Percentiles rank a stretch among this genome's conserved stretches.
Evolutionary conservation across 495 filamentous ascomycete species (phyloP).

Genomic region (Collariella sp.): DNA sequence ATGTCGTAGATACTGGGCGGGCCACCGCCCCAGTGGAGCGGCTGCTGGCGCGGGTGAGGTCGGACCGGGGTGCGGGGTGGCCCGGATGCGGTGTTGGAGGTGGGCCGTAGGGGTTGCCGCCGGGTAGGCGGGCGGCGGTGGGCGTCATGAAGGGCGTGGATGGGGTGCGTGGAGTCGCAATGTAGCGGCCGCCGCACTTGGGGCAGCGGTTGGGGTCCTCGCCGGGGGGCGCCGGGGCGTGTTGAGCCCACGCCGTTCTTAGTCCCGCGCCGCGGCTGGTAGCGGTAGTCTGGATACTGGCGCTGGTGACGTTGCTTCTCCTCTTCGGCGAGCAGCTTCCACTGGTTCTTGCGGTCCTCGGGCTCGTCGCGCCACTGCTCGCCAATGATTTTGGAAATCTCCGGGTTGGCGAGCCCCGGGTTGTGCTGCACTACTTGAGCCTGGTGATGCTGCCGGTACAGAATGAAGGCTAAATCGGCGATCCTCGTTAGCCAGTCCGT

Average conservation of each 20-base stretch:
- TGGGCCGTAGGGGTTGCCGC: constrained; percentile 14
- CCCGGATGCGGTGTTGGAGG: constrained; percentile 18
- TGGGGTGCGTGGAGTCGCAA: constrained; percentile 48
- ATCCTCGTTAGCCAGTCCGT: constrained; percentile 12
- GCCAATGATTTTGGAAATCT: constrained; percentile 97
- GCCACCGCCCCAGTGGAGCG: constrained; percentile 6
- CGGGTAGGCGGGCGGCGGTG: constrained; percentile 21
- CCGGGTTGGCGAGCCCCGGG: constrained; percentile 87
- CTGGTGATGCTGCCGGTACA: constrained; percentile 94
- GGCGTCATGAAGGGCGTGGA: constrained; percentile 40
- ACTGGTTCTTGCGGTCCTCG: constrained; percentile 69
- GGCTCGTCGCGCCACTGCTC: constrained; percentile 77
- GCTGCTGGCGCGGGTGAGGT: constrained; percentile 1
- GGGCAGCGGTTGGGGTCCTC: constrained; percentile 47
- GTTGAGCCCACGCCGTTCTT: constrained; percentile 29
- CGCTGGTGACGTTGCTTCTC: constrained; percentile 85
- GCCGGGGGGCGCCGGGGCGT: constrained; percentile 27
- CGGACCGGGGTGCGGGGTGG: constrained; percentile 9
- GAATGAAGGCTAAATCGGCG: constrained; percentile 73
- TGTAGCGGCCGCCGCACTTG: constrained; percentile 55
- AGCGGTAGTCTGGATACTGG: constrained; percentile 89
- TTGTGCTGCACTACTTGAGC: constrained; percentile 68
- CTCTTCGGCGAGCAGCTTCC: constrained; percentile 89
- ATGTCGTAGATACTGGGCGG: constrained; percentile 14
- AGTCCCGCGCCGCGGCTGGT: constrained; percentile 71